phyloP scores from a whole-genome alignment of 768 basidiomycete genomes.

The Daedaleopsis sinensis region DNA sequence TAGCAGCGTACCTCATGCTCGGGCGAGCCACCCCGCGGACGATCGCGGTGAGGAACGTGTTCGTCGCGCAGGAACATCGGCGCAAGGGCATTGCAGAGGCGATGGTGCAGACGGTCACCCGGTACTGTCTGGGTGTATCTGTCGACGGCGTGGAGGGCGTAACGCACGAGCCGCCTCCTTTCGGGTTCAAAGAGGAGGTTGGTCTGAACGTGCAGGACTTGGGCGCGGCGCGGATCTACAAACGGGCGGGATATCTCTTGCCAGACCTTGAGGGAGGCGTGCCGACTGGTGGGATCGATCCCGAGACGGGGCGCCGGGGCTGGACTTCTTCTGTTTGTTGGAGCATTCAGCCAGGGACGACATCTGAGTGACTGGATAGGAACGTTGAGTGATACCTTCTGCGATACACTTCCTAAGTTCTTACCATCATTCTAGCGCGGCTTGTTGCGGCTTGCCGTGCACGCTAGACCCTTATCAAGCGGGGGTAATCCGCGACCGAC shows the following conservation, averaged over 20 bases:
- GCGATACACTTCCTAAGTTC: too few species aligned
- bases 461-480: too few species aligned
- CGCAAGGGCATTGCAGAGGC: conserved; percentile 25
- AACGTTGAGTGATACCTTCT: too few species aligned
- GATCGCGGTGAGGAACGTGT: conserved; percentile 25
- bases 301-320: background rate
- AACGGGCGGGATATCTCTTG: conserved; percentile 2
- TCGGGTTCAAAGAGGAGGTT: conserved; percentile 15
- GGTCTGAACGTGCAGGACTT: conserved; percentile 3
- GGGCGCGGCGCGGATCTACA: conserved; percentile 5
- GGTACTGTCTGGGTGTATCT: conserved; percentile 22
- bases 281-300: background rate
- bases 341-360: too few species aligned
- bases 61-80: conserved; percentile 13
- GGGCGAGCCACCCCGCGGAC: conserved; percentile 21
- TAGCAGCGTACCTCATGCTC: conserved; percentile 15
- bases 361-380: too few species aligned
- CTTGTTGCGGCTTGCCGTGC: too few species aligned
- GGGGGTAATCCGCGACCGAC: too few species aligned
- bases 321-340: background rate
- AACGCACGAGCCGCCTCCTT: background rate
- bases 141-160: conserved; percentile 3
- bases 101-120: conserved; percentile 18
- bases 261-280: background rate
- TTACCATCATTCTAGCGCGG: too few species aligned